Percentiles rank a stretch among this genome's conserved stretches.
These are phyloP conservation scores for Claviceps fusiformis DNA, from an alignment of 2,329 filamentous ascomycete genomes.

Conservation along the genomic window DNA sequence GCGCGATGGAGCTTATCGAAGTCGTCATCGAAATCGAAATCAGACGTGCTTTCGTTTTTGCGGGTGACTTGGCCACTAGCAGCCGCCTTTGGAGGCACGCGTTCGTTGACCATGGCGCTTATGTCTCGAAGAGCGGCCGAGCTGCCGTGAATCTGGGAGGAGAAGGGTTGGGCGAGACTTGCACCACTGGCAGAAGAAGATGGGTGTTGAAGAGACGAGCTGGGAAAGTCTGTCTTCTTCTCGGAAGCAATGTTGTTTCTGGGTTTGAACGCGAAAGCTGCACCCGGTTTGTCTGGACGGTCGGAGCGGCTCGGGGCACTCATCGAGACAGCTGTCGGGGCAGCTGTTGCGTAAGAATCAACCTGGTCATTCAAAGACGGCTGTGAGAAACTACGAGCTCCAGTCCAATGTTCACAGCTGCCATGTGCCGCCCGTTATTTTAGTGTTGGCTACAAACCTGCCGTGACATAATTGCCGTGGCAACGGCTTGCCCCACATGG, in stretches of 20 bases:
- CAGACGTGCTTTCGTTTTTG: slow-evolving; percentile 13
- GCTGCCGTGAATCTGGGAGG: neutral
- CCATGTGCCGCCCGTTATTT: slow-evolving; percentile 1
- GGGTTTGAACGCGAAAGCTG: slow-evolving; percentile 19
- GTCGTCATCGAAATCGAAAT: slow-evolving; percentile 18
- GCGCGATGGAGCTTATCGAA: slow-evolving; percentile 20
- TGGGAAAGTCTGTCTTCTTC: slow-evolving; percentile 11
- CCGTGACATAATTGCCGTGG: slow-evolving; percentile 18
- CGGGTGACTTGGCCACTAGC: neutral
- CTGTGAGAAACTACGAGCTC: slow-evolving; percentile 1
- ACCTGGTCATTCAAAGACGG: slow-evolving; percentile 3
- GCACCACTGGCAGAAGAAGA: neutral
- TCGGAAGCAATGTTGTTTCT: slow-evolving; percentile 16
- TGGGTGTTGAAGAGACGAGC: slow-evolving; percentile 1
- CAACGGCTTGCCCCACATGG: slow-evolving; percentile 9
- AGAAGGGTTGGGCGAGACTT: neutral
- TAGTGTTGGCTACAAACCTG: neutral
- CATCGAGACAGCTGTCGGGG: slow-evolving; percentile 5
- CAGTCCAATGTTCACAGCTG: slow-evolving; percentile 5
- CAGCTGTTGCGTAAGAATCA: slow-evolving; percentile 3
- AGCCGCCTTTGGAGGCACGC: slow-evolving; percentile 20
- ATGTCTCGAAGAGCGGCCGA: slow-evolving; percentile 8
- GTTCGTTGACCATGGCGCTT: slow-evolving; percentile 33
- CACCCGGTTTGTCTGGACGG: slow-evolving; percentile 15
- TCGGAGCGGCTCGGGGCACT: slow-evolving; percentile 7